Conservation (phyloP, 208 protist genomes). For the Crithidia mellificae region DNA sequence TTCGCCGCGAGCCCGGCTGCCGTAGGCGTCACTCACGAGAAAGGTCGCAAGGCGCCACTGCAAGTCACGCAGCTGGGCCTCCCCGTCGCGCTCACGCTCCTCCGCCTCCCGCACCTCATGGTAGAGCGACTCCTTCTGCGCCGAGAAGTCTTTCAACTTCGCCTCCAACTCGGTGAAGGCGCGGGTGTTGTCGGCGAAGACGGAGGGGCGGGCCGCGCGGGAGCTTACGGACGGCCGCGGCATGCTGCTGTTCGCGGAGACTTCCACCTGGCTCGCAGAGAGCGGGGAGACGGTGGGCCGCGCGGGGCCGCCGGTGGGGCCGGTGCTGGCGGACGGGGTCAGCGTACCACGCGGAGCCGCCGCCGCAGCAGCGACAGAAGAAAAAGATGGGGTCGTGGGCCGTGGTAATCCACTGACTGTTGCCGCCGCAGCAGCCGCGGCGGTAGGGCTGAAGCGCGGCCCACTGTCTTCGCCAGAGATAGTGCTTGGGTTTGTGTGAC, state of each 20-base stretch:
- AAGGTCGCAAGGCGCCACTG: slow-evolving; percentile 78
- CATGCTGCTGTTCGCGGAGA: slow-evolving; percentile 11
- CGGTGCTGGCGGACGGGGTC: slow-evolving; percentile 8
- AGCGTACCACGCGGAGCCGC: slow-evolving; percentile 10
- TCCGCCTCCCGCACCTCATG: slow-evolving; percentile 68
- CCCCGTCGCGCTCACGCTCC: slow-evolving; percentile 55
- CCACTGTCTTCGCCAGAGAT: neutral
- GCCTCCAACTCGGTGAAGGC: slow-evolving; percentile 58
- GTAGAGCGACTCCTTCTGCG: slow-evolving; percentile 72
- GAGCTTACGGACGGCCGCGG: slow-evolving; percentile 16
- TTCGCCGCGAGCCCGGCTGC: slow-evolving; percentile 30
- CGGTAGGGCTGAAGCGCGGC: neutral
- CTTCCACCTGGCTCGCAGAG: slow-evolving; percentile 2
- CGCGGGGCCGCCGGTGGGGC: neutral
- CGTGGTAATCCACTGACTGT: neutral
- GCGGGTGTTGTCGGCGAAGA: slow-evolving; percentile 33
- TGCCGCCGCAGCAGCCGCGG: neutral
- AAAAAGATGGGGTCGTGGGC: neutral
- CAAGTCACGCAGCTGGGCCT: slow-evolving; percentile 65
- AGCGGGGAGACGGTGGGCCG: neutral
- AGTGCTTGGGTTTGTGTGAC: neutral
- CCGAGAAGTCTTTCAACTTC: slow-evolving; percentile 54
- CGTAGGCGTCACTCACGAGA: slow-evolving; percentile 47
- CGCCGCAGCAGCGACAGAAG: neutral
- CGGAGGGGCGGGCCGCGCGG: slow-evolving; percentile 29